Evolutionary conservation across 768 basidiomycete species (phyloP).

Genomic region (Hydnum rufescens): DNA sequence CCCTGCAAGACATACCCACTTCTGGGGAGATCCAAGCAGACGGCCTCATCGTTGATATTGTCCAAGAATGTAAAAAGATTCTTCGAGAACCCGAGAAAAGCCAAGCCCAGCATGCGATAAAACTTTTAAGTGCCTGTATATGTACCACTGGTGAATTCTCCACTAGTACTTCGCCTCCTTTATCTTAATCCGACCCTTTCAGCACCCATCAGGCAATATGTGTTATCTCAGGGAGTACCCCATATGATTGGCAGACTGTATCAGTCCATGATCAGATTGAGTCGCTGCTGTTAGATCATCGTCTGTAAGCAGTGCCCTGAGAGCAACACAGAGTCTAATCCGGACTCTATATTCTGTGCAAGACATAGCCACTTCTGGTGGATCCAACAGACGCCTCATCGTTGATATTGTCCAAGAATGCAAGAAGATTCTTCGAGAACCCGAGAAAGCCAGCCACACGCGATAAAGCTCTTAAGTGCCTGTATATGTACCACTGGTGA

Average conservation of each 20-base stretch:
- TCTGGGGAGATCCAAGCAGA: conserved; percentile 27
- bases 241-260: too few species aligned
- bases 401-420: conserved; percentile 66
- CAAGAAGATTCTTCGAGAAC: conserved; percentile 58
- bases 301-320: too few species aligned
- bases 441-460: conserved; percentile 90
- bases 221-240: conserved; percentile 45
- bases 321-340: conserved; percentile 51
- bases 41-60: conserved; percentile 52
- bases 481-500: conserved; percentile 62
- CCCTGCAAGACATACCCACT: too few species aligned
- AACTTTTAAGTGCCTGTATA: conserved; percentile 59
- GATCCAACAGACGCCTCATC: conserved; percentile 36
- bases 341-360: conserved; percentile 45
- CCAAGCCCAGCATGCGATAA: conserved; percentile 74
- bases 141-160: conserved; percentile 49
- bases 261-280: too few species aligned
- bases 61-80: conserved; percentile 59
- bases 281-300: too few species aligned
- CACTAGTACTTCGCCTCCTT: conserved; percentile 5
- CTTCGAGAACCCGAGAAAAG: conserved; percentile 85
- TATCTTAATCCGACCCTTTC: not conserved
- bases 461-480: conserved; percentile 62
- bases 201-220: conserved; percentile 55
- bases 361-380: conserved; percentile 35